A percentile compares a stretch with the other conserved stretches of the same genome.
Evolutionary conservation across 768 basidiomycete species (phyloP).

Genomic region (Pisolithus albus): DNA sequence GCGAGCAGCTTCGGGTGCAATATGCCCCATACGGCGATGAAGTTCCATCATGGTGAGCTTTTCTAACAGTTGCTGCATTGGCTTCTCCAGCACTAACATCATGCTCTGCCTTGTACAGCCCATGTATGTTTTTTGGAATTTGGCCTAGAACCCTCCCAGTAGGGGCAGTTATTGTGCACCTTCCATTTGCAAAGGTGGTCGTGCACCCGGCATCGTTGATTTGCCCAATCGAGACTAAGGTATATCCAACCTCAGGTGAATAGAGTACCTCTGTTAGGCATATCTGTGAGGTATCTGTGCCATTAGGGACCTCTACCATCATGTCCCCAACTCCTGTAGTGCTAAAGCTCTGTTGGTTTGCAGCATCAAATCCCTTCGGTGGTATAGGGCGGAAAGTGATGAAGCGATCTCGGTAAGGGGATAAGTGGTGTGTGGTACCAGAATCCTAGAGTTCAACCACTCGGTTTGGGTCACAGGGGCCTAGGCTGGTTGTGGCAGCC

Average conservation of each 20-base stretch:
- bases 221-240: background rate
- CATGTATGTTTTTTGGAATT: background rate
- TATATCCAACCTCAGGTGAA: background rate
- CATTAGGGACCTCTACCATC: conserved; percentile 1
- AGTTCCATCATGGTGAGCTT: conserved; percentile 17
- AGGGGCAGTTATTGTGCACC: too few species aligned
- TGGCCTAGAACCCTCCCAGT: background rate
- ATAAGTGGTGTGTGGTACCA: too few species aligned
- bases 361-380: too few species aligned
- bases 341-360: too few species aligned
- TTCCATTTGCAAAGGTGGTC: background rate
- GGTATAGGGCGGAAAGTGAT: too few species aligned
- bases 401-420: too few species aligned
- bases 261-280: background rate
- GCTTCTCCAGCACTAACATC: background rate
- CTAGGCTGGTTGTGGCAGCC: background rate
- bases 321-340: too few species aligned
- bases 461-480: background rate
- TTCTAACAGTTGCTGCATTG: conserved; percentile 10
- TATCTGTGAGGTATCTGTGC: conserved; percentile 8
- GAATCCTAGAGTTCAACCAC: conserved; percentile 16
- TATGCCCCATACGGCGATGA: conserved; percentile 27
- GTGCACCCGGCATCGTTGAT: background rate
- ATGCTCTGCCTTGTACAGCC: background rate
- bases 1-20: conserved; percentile 9